Base-by-base conservation (phyloP, 495 filamentous ascomycete genomes). In the Aspergillus indologenus region DNA sequence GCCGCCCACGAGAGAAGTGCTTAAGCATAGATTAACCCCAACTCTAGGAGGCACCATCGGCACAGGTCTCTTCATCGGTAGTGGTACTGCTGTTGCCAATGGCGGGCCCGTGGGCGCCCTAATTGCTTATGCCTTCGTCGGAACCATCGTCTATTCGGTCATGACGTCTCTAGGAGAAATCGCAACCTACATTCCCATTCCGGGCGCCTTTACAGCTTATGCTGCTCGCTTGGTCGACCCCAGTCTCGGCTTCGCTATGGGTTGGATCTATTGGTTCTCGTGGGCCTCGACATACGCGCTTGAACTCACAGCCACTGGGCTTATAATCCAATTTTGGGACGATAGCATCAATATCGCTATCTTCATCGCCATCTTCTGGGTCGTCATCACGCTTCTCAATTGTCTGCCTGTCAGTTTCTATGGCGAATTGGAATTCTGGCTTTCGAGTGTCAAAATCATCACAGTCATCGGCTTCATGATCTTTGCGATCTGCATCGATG, bases 301-400 rank as follows among this genome's bases (percentile, higher is more conserved):
- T n/a, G 89, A 91, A 61, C 81, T 92, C 18, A 86, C 86, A 3
- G 88, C 88, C 14, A 87, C 90, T 2, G 82, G 87, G 8, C 67
- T 90, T 53, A 85, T 92, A 57, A 88, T 92, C 42, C 83, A 87
- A 56, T 92, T 83, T 67, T 94, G 90, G 90, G 75, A 88, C 40
- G 61, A 70, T 15, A 56, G 65, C 14, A 80, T 88, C 44, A 84
- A 81, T 50, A 79, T 81, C 61, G 86, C 86, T 23, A 87, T 87
- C 53, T 88, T 89, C 66, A 91, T 92, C 66, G 79, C 83, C n/a
- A 71, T 95, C 55, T 86, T 91, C 71, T 89, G 89, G 77, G 79
- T 87, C 15, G 57, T 89, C 45, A 86, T 93, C 55, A 72, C 90
- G 14, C 49, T 70, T 15, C 79, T 91, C 62, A 90, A 90, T 62